Conservation (phyloP, 2,329 filamentous ascomycete species). For the Colletotrichum sp. region DNA sequence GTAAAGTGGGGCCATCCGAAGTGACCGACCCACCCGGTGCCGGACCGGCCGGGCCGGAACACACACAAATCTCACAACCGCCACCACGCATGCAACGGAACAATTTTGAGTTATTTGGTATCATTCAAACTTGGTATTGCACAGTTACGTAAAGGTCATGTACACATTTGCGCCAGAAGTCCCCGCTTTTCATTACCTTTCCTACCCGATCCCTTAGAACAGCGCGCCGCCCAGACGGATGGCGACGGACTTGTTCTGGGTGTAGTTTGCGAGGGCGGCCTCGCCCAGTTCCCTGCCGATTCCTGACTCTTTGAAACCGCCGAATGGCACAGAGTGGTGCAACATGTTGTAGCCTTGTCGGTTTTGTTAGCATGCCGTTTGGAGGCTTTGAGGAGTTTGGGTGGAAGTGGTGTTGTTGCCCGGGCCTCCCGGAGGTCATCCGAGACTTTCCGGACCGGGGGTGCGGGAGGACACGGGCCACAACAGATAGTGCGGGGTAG, state of each 20-base stretch:
- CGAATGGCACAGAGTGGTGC: constrained; percentile 70
- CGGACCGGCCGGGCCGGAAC: not conserved
- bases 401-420: not conserved
- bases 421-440: not conserved
- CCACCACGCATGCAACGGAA: not conserved
- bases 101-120: constrained; percentile 1
- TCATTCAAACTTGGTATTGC: constrained; percentile 17
- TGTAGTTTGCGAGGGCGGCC: constrained; percentile 71
- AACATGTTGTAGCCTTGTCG: constrained; percentile 68
- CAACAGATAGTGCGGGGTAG: constrained; percentile 34
- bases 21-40: not conserved
- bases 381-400: not conserved
- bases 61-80: not conserved
- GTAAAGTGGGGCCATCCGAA: not conserved
- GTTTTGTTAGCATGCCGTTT: not conserved
- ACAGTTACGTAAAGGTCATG: constrained; percentile 19
- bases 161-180: constrained; percentile 20
- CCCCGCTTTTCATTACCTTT: constrained; percentile 10
- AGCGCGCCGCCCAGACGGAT: constrained; percentile 55
- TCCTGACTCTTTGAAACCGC: constrained; percentile 80
- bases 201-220: constrained; percentile 32
- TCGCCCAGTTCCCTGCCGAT: constrained; percentile 80
- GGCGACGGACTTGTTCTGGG: constrained; percentile 70
- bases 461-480: not conserved
- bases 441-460: not conserved